Evolutionary conservation across 1,139 yeast genomes (phyloP).

Genomic region (Geotrichum restrictum): DNA sequence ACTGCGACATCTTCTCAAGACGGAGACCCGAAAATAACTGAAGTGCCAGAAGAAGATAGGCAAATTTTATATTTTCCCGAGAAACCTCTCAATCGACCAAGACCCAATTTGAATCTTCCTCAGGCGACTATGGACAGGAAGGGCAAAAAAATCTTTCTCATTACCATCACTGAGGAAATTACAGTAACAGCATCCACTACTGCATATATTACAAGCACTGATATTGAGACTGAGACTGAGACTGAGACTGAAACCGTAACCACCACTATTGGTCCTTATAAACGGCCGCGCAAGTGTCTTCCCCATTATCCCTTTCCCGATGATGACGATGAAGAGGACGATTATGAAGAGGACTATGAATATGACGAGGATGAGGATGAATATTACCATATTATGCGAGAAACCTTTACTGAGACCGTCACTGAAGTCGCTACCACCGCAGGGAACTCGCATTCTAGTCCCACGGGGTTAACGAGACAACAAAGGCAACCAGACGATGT

Average conservation of each 20-base stretch:
- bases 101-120: neutral
- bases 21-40: no score
- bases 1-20: no score
- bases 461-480: slow-evolving; percentile 4
- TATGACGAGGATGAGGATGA: slow-evolving; percentile 2
- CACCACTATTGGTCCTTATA: slow-evolving; percentile 10
- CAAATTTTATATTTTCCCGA: no score
- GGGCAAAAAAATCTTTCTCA: neutral
- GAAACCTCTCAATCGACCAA: neutral
- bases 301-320: slow-evolving; percentile 4
- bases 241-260: slow-evolving; percentile 6
- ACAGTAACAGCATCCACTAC: neutral
- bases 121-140: neutral
- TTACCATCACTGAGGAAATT: neutral
- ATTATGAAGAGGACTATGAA: slow-evolving; percentile 3
- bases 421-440: neutral
- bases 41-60: no score
- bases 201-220: neutral
- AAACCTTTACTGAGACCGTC: slow-evolving; percentile 7
- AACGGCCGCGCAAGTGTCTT: slow-evolving; percentile 7
- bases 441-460: neutral
- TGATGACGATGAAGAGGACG: slow-evolving; percentile 5
- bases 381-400: neutral
- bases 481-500: neutral
- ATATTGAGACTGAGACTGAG: neutral